phyloP scores from a whole-genome alignment of 2,329 filamentous ascomycete species.

The Ophiostoma himal-ulmi region DNA sequence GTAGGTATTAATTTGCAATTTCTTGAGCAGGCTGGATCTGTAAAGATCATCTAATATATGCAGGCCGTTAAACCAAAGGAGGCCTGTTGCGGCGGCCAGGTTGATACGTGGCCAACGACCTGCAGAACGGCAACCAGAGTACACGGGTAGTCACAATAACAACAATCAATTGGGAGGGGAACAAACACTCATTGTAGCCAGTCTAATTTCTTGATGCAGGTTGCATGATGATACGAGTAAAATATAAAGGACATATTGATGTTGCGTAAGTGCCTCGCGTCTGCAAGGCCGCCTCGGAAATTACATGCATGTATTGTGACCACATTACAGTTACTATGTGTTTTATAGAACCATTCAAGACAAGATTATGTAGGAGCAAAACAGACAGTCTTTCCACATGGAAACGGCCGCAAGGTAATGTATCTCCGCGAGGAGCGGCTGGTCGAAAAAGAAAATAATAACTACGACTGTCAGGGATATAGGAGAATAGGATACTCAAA shows the following conservation, averaged over 20 bases:
- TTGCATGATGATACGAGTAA: not conserved
- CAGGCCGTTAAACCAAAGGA: conserved; percentile 13
- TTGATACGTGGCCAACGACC: conserved; percentile 13
- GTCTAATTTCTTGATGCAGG: not conserved
- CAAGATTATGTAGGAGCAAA: not conserved
- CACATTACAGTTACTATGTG: not conserved
- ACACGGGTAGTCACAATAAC: not conserved
- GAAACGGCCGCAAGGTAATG: not conserved
- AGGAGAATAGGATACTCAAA: not conserved
- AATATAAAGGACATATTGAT: not conserved
- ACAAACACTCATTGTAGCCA: not conserved
- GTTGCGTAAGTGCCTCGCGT: not conserved
- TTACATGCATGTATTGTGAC: not conserved
- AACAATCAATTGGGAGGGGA: not conserved
- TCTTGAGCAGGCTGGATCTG: not conserved
- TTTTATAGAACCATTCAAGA: not conserved
- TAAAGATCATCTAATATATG: conserved; percentile 21
- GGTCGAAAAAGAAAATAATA: not conserved
- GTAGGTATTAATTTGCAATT: not conserved
- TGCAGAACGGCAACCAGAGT: conserved; percentile 2
- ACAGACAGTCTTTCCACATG: not conserved
- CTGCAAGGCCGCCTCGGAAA: not conserved
- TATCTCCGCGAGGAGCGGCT: not conserved
- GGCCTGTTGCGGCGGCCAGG: conserved; percentile 19
- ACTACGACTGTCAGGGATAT: not conserved